Base-by-base conservation (phyloP, 805 yeast species). In the Kuraishia molischiana region DNA sequence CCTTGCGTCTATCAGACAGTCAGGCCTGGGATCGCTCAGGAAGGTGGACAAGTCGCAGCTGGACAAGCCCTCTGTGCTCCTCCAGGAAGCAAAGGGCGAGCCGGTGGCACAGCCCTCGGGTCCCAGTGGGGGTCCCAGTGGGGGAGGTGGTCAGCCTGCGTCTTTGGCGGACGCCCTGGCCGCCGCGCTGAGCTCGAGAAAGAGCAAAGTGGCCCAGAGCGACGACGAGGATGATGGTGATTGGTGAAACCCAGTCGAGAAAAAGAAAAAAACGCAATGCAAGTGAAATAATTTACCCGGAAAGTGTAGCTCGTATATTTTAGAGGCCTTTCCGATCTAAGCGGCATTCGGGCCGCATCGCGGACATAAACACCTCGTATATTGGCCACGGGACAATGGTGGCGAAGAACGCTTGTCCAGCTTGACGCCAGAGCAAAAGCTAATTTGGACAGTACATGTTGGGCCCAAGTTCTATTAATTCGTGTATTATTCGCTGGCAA, bases 161-260 rank as follows among this genome's bases (percentile, higher is more conserved):
- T 67, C 74, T 11, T 61, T 87, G 41, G 95, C 95, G 1, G 94
- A 85, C 56, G 95, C 95, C 0, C 62, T 87, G 37, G 86, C 94
- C 8, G 84, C 84, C 14, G 97, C 97, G 3, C 68, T 90, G 46
- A 83, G 70, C 49, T 74, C 76, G 40, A 72, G 97, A 52, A 90
- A 90, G 59, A 76, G 73, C 17, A 86, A 85, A 56, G 95, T 90
- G 5, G 71, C 84, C 1, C 74, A 69, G 15, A 78, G 86, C 46
- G 95, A 86, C 45, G 92, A 82, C 42, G 95, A 84, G 47, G 92
- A 83, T 45, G 89, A 83, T 42, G 80, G 73, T 38, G 95, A 85
- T 38, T 80, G 86, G 86, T 73, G 45, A 48, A n/a, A 24, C 8
- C 15, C 10, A 17, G 10, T 6, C 9, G 5, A 5, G 6, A 24